These are phyloP conservation scores for Fusarium globosum DNA, from an alignment of 2,329 filamentous ascomycete genomes.

Conservation along the genomic window DNA sequence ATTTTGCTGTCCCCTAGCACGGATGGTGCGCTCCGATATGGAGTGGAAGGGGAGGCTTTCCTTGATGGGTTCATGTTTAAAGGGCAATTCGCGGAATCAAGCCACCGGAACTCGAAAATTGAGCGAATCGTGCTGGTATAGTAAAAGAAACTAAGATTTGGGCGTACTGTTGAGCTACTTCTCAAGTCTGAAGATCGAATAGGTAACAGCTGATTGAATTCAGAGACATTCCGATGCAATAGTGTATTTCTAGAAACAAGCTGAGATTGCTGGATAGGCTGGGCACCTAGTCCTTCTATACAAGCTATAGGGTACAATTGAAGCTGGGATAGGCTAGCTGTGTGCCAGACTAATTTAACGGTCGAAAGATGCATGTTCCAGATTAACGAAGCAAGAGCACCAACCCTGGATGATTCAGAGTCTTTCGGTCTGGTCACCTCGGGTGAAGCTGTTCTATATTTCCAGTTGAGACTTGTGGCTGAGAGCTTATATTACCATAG, in stretches of 20 bases:
- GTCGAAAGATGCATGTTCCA: too few relatives aligned
- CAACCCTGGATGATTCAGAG: too few relatives aligned
- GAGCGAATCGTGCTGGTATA: not conserved
- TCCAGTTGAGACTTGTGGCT: not conserved
- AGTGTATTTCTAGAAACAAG: not conserved
- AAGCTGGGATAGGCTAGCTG: too few relatives aligned
- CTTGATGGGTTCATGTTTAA: not conserved
- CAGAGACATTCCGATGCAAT: not conserved
- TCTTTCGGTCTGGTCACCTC: not conserved
- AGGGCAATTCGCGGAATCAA: not conserved
- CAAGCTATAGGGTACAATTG: too few relatives aligned
- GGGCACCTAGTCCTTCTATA: too few relatives aligned
- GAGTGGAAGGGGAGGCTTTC: not conserved
- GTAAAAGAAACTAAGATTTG: not conserved
- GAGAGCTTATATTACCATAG: too few relatives aligned
- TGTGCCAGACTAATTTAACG: too few relatives aligned
- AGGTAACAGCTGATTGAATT: too few relatives aligned
- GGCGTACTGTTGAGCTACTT: not conserved
- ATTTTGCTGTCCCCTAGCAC: not conserved
- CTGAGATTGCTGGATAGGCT: not conserved
- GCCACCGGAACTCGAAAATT: not conserved
- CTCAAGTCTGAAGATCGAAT: not conserved
- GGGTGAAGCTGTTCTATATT: not conserved
- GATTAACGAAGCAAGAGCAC: too few relatives aligned
- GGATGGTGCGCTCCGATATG: not conserved